Base-by-base conservation (phyloP, 306 rosid genomes). In the Canavalia ensiformis region DNA sequence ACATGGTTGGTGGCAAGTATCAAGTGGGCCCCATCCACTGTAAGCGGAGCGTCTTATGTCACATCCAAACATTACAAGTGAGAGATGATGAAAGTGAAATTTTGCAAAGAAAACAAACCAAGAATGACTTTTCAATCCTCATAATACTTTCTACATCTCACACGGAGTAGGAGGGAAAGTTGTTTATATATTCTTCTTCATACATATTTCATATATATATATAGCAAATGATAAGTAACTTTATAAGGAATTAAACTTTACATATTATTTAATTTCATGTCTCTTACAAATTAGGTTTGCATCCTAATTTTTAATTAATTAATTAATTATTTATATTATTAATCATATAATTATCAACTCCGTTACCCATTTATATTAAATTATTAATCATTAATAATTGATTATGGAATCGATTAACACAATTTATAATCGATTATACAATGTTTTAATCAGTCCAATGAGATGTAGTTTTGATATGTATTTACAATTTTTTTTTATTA, bases 31-130 rank as follows among this genome's bases (percentile, higher is more conserved):
- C 74, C 28, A 9, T 0, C 25, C 11, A 4, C 11, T 18, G 7
- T 8, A n/a, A 12, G 8, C 29, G 29, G 6, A 10, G 57, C 9
- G 25, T 46, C 50, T 8, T 37, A 34, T 5, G 79, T 75, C 79
- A 58, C 69, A 44, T 59, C 69, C 1, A 44, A 59, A 59, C 79
- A 58, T 59, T 75, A 30, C 56, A 11, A 42, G 45, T 44, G 69
- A 57, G 68, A 56, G 9, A 59, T 44, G 7, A n/a, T 30, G 70
- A 58, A 75, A 59, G 34, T 44, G 58, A 74, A 25, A 54, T 18
- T 18, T 18, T 37, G 0, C 28, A 73, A 55, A 7, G 28, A 25
- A 73, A 28, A 55, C 37, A 74, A 55, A 57, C 41, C 67, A 74
- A 8, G 0, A 28, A 55, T 55, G 12, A 10, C 54, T 55, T 39